Base-by-base conservation (phyloP, 2,329 filamentous ascomycete genomes). In the Pyricularia grisea region DNA sequence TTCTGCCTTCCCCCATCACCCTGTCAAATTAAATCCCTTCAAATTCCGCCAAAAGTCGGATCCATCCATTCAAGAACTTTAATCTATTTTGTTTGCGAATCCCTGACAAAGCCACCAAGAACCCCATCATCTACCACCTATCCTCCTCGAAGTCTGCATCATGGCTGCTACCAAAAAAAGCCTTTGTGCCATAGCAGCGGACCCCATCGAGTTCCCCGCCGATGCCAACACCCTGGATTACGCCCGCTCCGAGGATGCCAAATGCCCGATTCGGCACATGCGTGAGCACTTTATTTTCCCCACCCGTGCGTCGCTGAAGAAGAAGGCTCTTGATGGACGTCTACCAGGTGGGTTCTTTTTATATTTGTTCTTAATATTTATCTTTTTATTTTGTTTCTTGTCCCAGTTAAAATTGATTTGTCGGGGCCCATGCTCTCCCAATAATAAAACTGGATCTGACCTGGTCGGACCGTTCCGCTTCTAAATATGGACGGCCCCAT, bases 271-370 rank as follows among this genome's bases (percentile, higher is more conserved):
- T 58, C 78, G 80, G 20, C 79, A 83, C 69, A 84, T 92, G 68
- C 86, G 92, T 36, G 79, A 87, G 28, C 86, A 94, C 73, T 97
- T 94, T 76, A 84, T 90, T 66, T 88, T 96, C 65, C 93, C 93
- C 0, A 90, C 90, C 3, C 92, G 88, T 77, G 82, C 81, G 11
- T 92, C 93, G 60, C 79, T 95, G 65, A 88, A 85, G 76, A 86
- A 90, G 72, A 89, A 83, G 71, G 87, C 84, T 0, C 77, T 92
- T 11, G 78, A 82, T 23, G 82, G 81, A 25, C 76, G 73, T 4
- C 72, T 82, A 61, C 79, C 79, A n/a, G 77, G 81, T 83, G 73
- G 50, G 65, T 55, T 27, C 25, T 63, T 17, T 61, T 61, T 61
- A n/a, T 61, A 2, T 33, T 33, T 30, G 3, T 61, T 28, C 28